These are phyloP conservation scores for Pleurotus cornucopiae DNA, from an alignment of 768 basidiomycete genomes.

Conservation along the genomic window DNA sequence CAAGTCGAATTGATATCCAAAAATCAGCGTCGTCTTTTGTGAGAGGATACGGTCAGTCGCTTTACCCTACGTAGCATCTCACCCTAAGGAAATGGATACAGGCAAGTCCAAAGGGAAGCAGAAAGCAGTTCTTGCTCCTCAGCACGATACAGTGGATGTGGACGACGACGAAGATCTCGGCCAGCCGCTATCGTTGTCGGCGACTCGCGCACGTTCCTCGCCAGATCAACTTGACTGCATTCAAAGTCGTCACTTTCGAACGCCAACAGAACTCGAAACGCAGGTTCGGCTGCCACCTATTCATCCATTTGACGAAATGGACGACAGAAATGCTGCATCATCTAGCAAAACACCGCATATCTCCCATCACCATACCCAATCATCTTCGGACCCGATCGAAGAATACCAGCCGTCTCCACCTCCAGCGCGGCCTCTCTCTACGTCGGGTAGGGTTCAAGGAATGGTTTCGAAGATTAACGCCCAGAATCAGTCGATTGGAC, in stretches of 20 bases:
- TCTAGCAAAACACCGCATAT: background rate
- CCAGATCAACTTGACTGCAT: slow-evolving; percentile 11
- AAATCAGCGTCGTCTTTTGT: too few relatives aligned
- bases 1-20: background rate
- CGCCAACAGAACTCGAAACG: background rate
- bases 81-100: too few relatives aligned
- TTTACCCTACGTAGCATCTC: too few relatives aligned
- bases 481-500: too few relatives aligned
- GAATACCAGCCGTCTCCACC: background rate
- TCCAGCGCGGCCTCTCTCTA: background rate
- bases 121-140: background rate
- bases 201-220: slow-evolving; percentile 1
- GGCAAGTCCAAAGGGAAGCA: background rate
- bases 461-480: too few relatives aligned
- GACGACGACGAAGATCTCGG: slow-evolving; percentile 11
- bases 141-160: slow-evolving; percentile 3
- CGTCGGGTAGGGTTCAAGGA: too few relatives aligned
- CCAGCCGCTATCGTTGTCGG: background rate
- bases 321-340: background rate
- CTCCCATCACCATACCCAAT: background rate
- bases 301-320: background rate
- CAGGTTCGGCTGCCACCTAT: background rate
- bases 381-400: slow-evolving; percentile 6
- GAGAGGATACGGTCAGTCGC: too few relatives aligned
- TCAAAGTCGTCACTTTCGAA: too few relatives aligned